A percentile compares a stretch with the other conserved stretches of the same genome.
Conservation (phyloP, 805 yeast species). For the Grigorovia humatica region DNA sequence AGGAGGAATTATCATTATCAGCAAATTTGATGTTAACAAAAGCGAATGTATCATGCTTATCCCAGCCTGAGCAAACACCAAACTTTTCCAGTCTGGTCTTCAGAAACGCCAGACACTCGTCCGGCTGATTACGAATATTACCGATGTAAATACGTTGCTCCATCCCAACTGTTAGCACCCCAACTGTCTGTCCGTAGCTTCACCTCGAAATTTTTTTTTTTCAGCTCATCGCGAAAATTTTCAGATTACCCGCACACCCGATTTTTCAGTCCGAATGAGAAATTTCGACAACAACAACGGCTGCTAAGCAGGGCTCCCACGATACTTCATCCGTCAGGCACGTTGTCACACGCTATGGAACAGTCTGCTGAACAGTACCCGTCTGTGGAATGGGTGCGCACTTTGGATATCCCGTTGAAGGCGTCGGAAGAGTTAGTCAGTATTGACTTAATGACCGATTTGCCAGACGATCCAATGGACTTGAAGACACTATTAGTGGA, state of each 20-base stretch:
- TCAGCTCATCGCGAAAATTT: constrained; percentile 3
- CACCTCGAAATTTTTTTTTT: too few species aligned
- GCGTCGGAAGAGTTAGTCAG: constrained; percentile 78
- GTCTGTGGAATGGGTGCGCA: constrained; percentile 23
- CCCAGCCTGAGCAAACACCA: constrained; percentile 43
- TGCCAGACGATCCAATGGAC: constrained; percentile 85
- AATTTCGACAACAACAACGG: not conserved
- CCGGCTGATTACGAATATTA: constrained; percentile 16
- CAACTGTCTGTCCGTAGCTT: constrained; percentile 1
- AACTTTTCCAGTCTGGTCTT: constrained; percentile 47
- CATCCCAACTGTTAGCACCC: constrained; percentile 3
- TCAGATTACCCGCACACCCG: constrained; percentile 1
- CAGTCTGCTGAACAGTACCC: constrained; percentile 13
- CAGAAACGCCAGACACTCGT: constrained; percentile 33
- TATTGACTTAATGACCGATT: constrained; percentile 66
- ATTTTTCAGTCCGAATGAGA: not conserved
- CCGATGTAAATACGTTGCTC: constrained; percentile 26
- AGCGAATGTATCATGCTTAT: constrained; percentile 54
- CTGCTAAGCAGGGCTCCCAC: not conserved
- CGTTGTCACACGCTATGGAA: not conserved
- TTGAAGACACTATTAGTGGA: constrained; percentile 66
- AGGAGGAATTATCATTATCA: constrained; percentile 18
- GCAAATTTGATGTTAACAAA: constrained; percentile 51
- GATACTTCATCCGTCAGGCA: too few species aligned
- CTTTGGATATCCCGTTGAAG: constrained; percentile 54